phyloP scores from a whole-genome alignment of 306 rosid genomes.

The Rubus parviflorus region DNA sequence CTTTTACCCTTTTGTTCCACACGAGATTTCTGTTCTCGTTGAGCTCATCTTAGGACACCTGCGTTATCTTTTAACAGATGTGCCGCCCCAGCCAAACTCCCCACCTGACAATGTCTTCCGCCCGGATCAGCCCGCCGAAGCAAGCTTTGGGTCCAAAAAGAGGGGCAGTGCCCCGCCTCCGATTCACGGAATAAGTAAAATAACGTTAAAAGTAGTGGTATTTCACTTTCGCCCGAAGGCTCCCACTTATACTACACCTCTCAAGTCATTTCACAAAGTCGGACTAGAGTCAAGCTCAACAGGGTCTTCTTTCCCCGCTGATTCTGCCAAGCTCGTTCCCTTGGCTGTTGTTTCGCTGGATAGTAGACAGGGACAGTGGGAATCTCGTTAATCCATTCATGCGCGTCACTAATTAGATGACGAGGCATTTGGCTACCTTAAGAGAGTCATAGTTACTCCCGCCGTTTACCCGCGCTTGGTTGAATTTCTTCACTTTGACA shows the following conservation, averaged over 20 bases:
- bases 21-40: no score
- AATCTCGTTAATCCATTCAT: constrained; percentile 67
- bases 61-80: no score
- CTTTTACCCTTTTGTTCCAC: no score
- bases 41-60: no score
- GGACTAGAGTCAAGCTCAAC: constrained; percentile 9
- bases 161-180: constrained; percentile 32
- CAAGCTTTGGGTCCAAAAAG: no score
- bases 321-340: constrained; percentile 19
- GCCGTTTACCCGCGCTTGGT: constrained; percentile 36
- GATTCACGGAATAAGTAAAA: constrained; percentile 64
- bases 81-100: no score
- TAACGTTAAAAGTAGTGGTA: constrained; percentile 70
- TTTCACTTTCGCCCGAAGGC: constrained; percentile 29
- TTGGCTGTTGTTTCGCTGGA: constrained; percentile 15
- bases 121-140: no score
- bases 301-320: constrained; percentile 12
- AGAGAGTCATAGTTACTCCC: constrained; percentile 67
- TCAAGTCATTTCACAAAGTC: constrained; percentile 24
- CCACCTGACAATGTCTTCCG: no score
- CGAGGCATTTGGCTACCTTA: constrained; percentile 73
- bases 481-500: constrained; percentile 42
- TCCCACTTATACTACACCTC: constrained; percentile 12
- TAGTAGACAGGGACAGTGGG: constrained; percentile 24
- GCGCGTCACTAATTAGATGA: constrained; percentile 72